A percentile compares a stretch with the other conserved stretches of the same genome.
Conservation (phyloP, 352 stramenopile species). For the Phytophthora multivora region DNA sequence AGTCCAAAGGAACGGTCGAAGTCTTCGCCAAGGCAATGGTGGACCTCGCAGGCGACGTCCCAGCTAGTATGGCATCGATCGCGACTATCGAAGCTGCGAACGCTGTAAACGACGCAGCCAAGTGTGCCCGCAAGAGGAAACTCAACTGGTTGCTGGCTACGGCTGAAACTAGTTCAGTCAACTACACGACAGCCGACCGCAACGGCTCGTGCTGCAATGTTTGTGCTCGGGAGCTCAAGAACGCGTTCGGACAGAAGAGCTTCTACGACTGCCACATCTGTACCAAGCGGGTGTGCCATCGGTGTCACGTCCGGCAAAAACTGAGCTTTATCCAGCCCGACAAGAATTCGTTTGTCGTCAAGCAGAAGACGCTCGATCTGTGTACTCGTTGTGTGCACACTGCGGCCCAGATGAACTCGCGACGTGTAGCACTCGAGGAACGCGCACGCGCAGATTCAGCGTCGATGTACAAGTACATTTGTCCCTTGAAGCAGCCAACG, state of each 20-base stretch:
- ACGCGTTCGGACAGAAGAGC: conserved; percentile 24
- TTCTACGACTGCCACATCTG: conserved; percentile 33
- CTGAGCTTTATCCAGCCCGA: conserved; percentile 33
- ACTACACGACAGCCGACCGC: background rate
- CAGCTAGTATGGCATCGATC: conserved; percentile 17
- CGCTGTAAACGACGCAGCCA: conserved; percentile 16
- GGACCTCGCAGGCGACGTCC: conserved; percentile 24
- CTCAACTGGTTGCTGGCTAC: conserved; percentile 37
- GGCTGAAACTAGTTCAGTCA: conserved; percentile 14
- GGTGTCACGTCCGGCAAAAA: conserved; percentile 35
- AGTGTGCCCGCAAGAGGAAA: conserved; percentile 34
- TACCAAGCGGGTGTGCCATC: conserved; percentile 28
- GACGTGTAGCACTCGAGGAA: conserved; percentile 35
- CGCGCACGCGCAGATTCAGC: conserved; percentile 20
- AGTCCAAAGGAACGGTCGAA: conserved; percentile 34
- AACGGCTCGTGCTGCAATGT: conserved; percentile 27
- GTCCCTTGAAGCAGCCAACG: conserved; percentile 2
- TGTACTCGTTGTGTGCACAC: conserved; percentile 39
- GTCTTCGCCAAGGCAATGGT: conserved; percentile 38
- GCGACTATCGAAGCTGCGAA: conserved; percentile 24
- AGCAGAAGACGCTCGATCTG: conserved; percentile 31
- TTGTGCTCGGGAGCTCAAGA: conserved; percentile 23
- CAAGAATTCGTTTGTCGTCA: conserved; percentile 19
- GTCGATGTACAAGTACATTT: conserved; percentile 34
- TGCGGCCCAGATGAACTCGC: conserved; percentile 35